Evolutionary conservation across 2,329 filamentous ascomycete species (phyloP).

Genomic region (Fusarium musae): DNA sequence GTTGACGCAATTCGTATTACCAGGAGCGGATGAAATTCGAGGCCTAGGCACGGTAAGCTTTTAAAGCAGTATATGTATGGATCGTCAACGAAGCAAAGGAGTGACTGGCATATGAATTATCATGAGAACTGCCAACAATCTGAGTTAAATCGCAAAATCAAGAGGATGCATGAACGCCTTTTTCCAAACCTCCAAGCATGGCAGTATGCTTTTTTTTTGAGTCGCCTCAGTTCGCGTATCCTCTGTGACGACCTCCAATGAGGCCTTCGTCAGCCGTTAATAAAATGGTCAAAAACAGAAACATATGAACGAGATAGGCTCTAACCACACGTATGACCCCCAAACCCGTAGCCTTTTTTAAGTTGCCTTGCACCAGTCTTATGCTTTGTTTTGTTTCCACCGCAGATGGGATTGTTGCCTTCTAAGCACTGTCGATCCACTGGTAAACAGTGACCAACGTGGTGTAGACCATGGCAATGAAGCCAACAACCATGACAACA

Average conservation of each 20-base stretch:
- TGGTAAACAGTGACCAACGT: constrained; percentile 67
- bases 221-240: background rate
- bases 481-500: constrained; percentile 69
- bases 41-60: background rate
- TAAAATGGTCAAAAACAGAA: background rate
- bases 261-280: constrained; percentile 3
- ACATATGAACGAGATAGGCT: background rate
- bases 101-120: constrained; percentile 5
- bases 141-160: background rate
- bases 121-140: constrained; percentile 10
- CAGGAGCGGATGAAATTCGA: background rate
- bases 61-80: background rate
- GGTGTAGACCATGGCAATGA: constrained; percentile 77
- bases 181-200: background rate
- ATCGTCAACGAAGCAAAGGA: background rate
- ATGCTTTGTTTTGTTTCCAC: background rate
- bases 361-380: constrained; percentile 32
- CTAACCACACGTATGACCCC: background rate
- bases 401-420: background rate
- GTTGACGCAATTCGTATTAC: background rate
- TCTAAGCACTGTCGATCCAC: constrained; percentile 47
- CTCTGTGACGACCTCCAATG: background rate
- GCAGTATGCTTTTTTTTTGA: background rate
- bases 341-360: constrained; percentile 16
- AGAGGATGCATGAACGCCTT: constrained; percentile 16